A percentile compares a stretch with the other conserved stretches of the same genome.
phyloP scores from a whole-genome alignment of 164 flowering plant species.

The Vitis rotundifolia region DNA sequence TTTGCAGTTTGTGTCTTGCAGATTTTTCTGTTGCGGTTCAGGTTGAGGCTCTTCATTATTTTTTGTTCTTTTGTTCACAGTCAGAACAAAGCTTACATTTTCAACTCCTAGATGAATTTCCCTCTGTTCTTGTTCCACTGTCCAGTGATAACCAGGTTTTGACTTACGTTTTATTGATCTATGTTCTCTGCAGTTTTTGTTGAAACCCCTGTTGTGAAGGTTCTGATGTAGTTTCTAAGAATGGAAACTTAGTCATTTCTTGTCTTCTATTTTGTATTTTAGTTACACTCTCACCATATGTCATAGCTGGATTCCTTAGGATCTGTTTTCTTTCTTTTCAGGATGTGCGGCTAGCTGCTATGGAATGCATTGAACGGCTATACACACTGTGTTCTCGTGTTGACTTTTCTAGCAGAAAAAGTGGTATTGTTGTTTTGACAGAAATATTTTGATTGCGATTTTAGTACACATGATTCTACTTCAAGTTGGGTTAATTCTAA shows the following conservation, averaged over 20 bases:
- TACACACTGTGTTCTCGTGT: conserved; percentile 35
- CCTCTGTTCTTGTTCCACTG: conserved; percentile 80
- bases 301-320: not conserved
- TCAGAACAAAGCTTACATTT: conserved; percentile 33
- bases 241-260: not conserved
- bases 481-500: conserved; percentile 6
- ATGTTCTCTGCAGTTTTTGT: not conserved
- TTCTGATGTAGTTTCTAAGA: no score
- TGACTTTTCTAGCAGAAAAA: conserved; percentile 37
- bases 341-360: conserved; percentile 66
- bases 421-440: conserved; percentile 38
- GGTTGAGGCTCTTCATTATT: conserved; percentile 65
- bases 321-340: conserved; percentile 19
- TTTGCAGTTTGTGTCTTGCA: conserved; percentile 26
- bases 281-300: no score
- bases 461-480: not conserved
- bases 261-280: not conserved
- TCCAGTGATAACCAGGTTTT: conserved; percentile 69
- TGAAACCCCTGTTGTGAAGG: no score
- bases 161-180: not conserved
- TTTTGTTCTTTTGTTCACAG: conserved; percentile 50
- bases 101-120: conserved; percentile 57
- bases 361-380: conserved; percentile 68
- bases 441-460: no score
- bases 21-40: conserved; percentile 61